A percentile compares a stretch with the other conserved stretches of the same genome.
phyloP scores from a whole-genome alignment of 1,284 basidiomycete genomes.

The Phlebopus sp. region DNA sequence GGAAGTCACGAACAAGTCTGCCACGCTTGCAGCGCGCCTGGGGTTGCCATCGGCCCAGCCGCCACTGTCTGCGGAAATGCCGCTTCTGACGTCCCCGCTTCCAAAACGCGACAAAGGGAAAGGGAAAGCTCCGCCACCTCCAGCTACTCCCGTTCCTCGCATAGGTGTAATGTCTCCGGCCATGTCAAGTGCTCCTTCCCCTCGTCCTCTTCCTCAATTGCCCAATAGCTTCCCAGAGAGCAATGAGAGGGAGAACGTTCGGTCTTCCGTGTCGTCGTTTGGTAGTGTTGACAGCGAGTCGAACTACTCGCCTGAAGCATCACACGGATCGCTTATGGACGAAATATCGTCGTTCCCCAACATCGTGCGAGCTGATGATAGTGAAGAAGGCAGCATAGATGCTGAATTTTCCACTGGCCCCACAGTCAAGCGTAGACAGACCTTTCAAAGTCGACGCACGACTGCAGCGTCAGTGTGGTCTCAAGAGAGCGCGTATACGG shows the following conservation, averaged over 20 bases:
- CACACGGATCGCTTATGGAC: not conserved
- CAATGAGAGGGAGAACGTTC: not conserved
- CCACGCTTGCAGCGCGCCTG: conserved; percentile 10
- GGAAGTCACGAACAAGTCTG: conserved; percentile 12
- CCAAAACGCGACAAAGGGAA: conserved; percentile 12
- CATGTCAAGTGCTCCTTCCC: not conserved
- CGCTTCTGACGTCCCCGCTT: not conserved
- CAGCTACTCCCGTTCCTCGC: conserved; percentile 2
- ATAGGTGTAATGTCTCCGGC: not conserved
- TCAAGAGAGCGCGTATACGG: conserved; percentile 19
- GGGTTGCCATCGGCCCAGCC: conserved; percentile 4
- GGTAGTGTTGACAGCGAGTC: conserved; percentile 7
- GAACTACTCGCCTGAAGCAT: conserved; percentile 5
- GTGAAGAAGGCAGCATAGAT: conserved; percentile 7
- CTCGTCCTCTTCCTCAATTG: conserved; percentile 8
- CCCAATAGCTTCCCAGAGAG: not conserved
- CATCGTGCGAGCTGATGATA: conserved; percentile 1
- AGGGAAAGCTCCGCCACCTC: conserved; percentile 2
- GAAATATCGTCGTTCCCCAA: conserved; percentile 11
- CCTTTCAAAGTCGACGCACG: conserved; percentile 8
- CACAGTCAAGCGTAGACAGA: not conserved
- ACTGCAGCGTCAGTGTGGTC: conserved; percentile 26
- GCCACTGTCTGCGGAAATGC: not conserved
- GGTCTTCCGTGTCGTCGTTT: not conserved
- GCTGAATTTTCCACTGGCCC: not conserved